Evolutionary conservation across 306 rosid species (phyloP).

Genomic region (Prunus armeniaca): DNA sequence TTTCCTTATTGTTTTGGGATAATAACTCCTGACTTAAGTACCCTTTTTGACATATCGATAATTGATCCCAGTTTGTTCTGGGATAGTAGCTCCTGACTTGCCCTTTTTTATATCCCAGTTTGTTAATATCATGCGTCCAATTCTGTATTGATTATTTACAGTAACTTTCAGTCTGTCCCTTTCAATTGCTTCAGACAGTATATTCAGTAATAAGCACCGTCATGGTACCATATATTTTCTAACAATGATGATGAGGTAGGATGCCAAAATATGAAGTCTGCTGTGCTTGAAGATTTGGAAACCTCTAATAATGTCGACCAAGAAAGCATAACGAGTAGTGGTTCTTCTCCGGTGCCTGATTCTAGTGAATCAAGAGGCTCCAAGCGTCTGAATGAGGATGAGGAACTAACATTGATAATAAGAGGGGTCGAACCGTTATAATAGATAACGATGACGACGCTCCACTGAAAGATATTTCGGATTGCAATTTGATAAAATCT

Average conservation of each 20-base stretch:
- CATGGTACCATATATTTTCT: no score
- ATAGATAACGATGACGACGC: conserved; percentile 41
- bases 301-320: conserved; percentile 33
- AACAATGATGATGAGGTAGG: conserved; percentile 31
- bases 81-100: no score
- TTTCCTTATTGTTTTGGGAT: no score
- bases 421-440: conserved; percentile 44
- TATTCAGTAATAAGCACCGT: no score
- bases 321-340: conserved; percentile 30
- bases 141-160: no score
- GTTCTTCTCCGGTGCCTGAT: conserved; percentile 32
- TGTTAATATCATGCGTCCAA: no score
- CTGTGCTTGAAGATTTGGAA: conserved; percentile 38
- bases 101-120: no score
- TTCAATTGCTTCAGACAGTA: no score
- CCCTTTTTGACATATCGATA: no score
- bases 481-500: conserved; percentile 18
- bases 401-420: conserved; percentile 43
- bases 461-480: conserved; percentile 33
- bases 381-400: conserved; percentile 56
- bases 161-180: no score
- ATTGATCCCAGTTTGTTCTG: no score
- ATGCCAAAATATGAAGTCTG: conserved; percentile 27
- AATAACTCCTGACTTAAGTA: no score
- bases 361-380: conserved; percentile 50